Base-by-base conservation (phyloP, 768 basidiomycete genomes). In the Mycena indigotica region DNA sequence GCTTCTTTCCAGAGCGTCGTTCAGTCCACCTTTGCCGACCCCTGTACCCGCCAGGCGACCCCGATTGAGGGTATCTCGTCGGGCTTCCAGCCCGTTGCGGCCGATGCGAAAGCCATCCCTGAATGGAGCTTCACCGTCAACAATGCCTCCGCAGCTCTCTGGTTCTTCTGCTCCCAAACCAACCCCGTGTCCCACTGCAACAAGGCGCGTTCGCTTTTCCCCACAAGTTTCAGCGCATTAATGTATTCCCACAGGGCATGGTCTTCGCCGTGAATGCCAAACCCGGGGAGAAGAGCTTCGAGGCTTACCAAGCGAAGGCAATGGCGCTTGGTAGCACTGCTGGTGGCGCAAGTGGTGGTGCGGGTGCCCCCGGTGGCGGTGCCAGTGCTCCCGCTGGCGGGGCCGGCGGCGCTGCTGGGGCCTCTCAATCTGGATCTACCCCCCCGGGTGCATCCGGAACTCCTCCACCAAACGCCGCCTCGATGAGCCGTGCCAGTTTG, bases 91-190 rank as follows among this genome's bases (percentile, higher is more conserved):
- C 65, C 68, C 40, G 63, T 67, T 17, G 55, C 70, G 5, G 63
- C 64, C 55, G 57, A 65, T 26, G 68, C 75, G n/a, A 55, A 64
- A 1, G 12, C 50, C 48, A 64, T 77, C 67, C 72, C 73, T 15
- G 61, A 73, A 53, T 79, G 68, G 69, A 74, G 64, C 53, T 70
- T 80, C 69, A 76, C 71, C 46, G 52, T 79, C 52, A 70, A 67
- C 57, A 72, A 76, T 66, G 70, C 66, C 38, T 60, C 67, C 17
- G 59, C 70, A 1, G 77, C 80, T 13, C 67, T 80, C 35, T 81
- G 79, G 79, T 79, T 80, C 74, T 78, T 74, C 73, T 79, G 77
- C 60, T 66, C 65, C 19, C 77, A 78, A 58, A 66, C 68, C 2
- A 53, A 48, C 46, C 46, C 46, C 6, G 46, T 48, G 6, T 4